Percentiles rank a stretch among this genome's conserved stretches.
These are phyloP conservation scores for Hansfordia pulvinata DNA, from an alignment of 2,329 filamentous ascomycete species.

Conservation along the genomic window DNA sequence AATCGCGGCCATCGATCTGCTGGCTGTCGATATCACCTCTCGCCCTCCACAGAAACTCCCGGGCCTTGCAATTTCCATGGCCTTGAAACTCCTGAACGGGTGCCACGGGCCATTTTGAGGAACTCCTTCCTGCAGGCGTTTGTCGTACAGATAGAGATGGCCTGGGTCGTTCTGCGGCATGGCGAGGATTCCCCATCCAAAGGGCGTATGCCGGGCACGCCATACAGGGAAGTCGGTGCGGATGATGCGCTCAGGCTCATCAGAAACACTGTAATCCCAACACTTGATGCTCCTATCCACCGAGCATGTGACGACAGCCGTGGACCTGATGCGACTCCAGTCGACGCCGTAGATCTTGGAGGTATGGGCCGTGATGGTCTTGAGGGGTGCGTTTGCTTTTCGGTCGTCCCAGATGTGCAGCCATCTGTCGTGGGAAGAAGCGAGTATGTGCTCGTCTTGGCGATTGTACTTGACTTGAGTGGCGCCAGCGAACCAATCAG, in stretches of 20 bases:
- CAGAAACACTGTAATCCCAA: slow-evolving; percentile 62
- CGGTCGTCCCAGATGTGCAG: slow-evolving; percentile 85
- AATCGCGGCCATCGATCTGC: slow-evolving; percentile 70
- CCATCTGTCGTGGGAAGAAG: slow-evolving; percentile 80
- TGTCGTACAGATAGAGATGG: slow-evolving; percentile 73
- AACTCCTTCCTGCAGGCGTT: slow-evolving; percentile 31
- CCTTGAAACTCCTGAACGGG: slow-evolving; percentile 46
- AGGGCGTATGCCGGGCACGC: slow-evolving; percentile 83
- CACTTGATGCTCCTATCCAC: slow-evolving; percentile 87
- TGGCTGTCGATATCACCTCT: slow-evolving; percentile 55
- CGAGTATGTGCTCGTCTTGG: slow-evolving; percentile 73
- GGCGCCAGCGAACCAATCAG: slow-evolving; percentile 85
- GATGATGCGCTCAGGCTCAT: slow-evolving; percentile 64
- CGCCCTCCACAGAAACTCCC: slow-evolving; percentile 83
- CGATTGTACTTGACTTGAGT: slow-evolving; percentile 94
- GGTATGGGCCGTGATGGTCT: slow-evolving; percentile 73
- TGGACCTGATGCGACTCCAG: slow-evolving; percentile 70
- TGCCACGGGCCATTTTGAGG: slow-evolving; percentile 28
- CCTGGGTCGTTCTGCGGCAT: slow-evolving; percentile 88
- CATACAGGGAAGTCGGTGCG: slow-evolving; percentile 77
- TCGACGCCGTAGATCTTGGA: slow-evolving; percentile 95
- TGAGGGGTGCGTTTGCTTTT: slow-evolving; percentile 62
- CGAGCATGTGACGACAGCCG: slow-evolving; percentile 73
- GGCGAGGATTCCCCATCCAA: slow-evolving; percentile 71
- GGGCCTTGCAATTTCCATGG: slow-evolving; percentile 57